Evolutionary conservation across 257 asterid genomes (phyloP).

Genomic region (Avicennia marina): DNA sequence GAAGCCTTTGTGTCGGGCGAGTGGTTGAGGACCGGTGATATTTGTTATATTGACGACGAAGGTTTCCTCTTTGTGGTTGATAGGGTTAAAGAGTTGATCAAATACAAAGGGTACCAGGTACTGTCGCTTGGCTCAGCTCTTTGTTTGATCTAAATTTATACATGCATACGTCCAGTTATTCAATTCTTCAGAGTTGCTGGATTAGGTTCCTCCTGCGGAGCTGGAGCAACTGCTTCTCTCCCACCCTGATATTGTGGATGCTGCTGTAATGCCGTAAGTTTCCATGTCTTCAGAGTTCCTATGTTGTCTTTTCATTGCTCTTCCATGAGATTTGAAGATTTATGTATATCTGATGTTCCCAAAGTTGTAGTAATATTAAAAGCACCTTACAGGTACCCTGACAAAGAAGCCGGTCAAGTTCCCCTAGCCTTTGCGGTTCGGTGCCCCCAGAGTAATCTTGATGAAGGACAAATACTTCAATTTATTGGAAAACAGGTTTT

Average conservation of each 20-base stretch:
- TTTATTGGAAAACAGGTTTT: slow-evolving; percentile 45
- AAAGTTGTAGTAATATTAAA: too few relatives aligned
- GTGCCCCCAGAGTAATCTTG: slow-evolving; percentile 26
- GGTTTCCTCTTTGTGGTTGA: slow-evolving; percentile 50
- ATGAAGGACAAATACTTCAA: slow-evolving; percentile 30
- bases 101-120: slow-evolving; percentile 64
- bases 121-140: background rate
- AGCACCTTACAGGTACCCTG: slow-evolving; percentile 33
- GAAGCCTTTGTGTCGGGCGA: slow-evolving; percentile 28
- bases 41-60: slow-evolving; percentile 40
- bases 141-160: background rate
- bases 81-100: slow-evolving; percentile 51
- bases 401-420: slow-evolving; percentile 51
- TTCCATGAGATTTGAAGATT: too few relatives aligned
- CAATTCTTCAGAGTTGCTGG: background rate
- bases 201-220: slow-evolving; percentile 58
- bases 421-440: slow-evolving; percentile 56
- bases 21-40: slow-evolving; percentile 57
- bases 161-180: background rate
- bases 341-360: too few relatives aligned
- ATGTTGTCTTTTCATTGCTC: too few relatives aligned
- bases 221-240: slow-evolving; percentile 49
- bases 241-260: slow-evolving; percentile 50
- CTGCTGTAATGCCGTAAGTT: slow-evolving; percentile 52
- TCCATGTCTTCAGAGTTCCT: background rate